Conservation (phyloP, 2,329 filamentous ascomycete species). For the Lachnellula occidentalis region DNA sequence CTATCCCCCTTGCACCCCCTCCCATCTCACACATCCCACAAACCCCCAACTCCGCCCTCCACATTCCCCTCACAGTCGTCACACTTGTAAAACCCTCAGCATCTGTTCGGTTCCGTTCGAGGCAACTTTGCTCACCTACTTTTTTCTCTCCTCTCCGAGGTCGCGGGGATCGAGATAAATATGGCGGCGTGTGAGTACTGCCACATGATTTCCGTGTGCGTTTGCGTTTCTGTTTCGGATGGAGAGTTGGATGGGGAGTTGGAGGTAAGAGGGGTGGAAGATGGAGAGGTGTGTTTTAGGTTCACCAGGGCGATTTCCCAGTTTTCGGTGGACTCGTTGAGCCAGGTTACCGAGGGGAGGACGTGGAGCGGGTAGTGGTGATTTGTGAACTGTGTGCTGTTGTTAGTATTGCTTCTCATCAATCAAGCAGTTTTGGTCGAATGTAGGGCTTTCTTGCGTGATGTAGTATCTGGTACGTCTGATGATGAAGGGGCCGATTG, state of each 20-base stretch:
- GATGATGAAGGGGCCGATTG: neutral
- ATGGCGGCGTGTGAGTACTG: conserved; percentile 15
- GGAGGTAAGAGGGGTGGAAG: too few species aligned
- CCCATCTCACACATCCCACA: neutral
- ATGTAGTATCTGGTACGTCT: neutral
- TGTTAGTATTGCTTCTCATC: neutral
- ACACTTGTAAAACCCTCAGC: neutral
- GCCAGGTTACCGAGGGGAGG: conserved; percentile 5
- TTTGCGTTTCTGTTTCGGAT: neutral
- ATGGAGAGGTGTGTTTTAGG: neutral
- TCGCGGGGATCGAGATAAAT: conserved; percentile 8
- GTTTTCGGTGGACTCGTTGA: conserved; percentile 8
- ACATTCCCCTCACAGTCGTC: too few species aligned
- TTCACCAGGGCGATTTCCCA: conserved; percentile 14
- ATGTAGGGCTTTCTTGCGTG: neutral
- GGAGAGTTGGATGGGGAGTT: neutral
- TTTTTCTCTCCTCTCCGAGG: neutral
- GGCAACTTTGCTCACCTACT: neutral
- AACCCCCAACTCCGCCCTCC: neutral
- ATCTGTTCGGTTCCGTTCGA: neutral
- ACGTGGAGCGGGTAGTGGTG: conserved; percentile 7
- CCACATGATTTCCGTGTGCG: conserved; percentile 9
- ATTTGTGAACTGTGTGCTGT: conserved; percentile 3
- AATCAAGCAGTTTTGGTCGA: too few species aligned
- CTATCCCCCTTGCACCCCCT: neutral